Evolutionary conservation across 768 basidiomycete species (phyloP), one percentile per base, ranked within the genome.

Genomic region (Suillus subaureus): DNA sequence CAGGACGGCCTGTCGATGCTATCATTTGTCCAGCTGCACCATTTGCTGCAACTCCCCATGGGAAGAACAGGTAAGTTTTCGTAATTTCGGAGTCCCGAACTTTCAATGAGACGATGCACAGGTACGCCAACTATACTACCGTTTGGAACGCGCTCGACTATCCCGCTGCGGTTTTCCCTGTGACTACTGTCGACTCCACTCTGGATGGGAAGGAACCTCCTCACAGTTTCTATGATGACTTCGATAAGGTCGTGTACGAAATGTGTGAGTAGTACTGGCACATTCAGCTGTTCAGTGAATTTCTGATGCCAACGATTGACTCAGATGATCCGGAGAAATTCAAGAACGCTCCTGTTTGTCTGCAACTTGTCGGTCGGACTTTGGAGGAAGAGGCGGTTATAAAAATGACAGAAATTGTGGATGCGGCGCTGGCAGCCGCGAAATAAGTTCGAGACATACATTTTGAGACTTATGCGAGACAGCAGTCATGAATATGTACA

Each of bases 301-400:
- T 39, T 31, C 58, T 60, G 18, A 60, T 42, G 28, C 64, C 63
- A 18, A 71, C 23, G 33, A 47, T 68, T 18, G 35, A 18, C 58
- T 58, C 63, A 90, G 91, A 91, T 70, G 78, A 87, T 26, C 89
- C 90, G 0, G 77, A 80, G 23, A 79, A 72, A 0, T 91, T 84
- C 73, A 75, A 74, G 63, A 83, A 85, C 64, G 87, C 86, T 0
- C 91, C 92, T 0, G 79, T 93, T 21, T 77, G 80, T 7, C 72
- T 93, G 37, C 92, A 93, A 73, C 72, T 93, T 9, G 80, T 92
- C 11, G 90, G 89, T 3, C 81, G 87, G 52, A 89, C 88, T 6
- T 78, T 87, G 64, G 92, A 93, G 70, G 92, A 93, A 70, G 92
- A 93, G 70, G 91, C 87, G 0, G 84, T 91, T 2, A 83, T 93